Evolutionary conservation across 306 rosid genomes (phyloP).

Genomic region (Quercus ilex): DNA sequence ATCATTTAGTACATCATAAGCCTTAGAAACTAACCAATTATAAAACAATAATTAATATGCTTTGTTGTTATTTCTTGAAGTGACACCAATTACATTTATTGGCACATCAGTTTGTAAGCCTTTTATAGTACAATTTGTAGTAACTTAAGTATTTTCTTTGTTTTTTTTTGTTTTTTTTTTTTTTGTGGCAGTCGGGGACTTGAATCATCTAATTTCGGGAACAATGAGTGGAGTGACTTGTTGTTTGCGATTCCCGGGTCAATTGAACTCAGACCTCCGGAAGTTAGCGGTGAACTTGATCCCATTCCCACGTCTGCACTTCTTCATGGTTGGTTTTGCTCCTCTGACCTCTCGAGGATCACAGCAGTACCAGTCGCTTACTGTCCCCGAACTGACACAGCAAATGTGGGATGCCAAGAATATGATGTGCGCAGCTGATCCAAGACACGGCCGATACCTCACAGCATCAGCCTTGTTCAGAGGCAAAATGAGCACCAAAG

Average conservation of each 20-base stretch:
- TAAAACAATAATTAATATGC: no score
- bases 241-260: conserved; percentile 78
- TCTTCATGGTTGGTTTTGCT: conserved; percentile 79
- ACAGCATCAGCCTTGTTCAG: conserved; percentile 77
- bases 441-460: conserved; percentile 67
- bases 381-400: conserved; percentile 73
- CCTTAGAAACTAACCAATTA: no score
- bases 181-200: conserved; percentile 56
- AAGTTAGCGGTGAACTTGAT: conserved; percentile 76
- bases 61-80: no score
- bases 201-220: conserved; percentile 76
- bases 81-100: no score
- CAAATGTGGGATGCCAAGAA: conserved; percentile 81
- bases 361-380: conserved; percentile 49
- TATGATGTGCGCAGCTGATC: conserved; percentile 80
- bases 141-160: no score
- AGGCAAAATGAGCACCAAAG: conserved; percentile 70
- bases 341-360: conserved; percentile 71
- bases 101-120: no score
- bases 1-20: neutral
- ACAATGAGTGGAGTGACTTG: conserved; percentile 92
- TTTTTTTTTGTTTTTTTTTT: no score
- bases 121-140: no score
- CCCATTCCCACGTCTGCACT: conserved; percentile 80
- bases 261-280: conserved; percentile 67